Evolutionary conservation across 176 grass and related monocot genomes (phyloP), one percentile per base, ranked within the genome.

Genomic region (Carex kokanica): DNA sequence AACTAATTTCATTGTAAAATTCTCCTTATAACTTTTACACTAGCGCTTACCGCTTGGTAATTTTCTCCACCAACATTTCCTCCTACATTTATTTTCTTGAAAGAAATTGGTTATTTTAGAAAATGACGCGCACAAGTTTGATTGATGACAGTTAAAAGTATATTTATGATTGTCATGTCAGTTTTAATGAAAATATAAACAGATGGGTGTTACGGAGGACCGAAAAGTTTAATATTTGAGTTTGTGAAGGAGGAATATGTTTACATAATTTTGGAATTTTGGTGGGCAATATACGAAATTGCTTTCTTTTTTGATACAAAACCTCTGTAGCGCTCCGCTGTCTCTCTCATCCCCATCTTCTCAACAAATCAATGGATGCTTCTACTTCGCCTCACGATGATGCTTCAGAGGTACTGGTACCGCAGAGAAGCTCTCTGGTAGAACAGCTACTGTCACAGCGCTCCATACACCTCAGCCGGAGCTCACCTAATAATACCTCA

Each of bases 401-500:
- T 13, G 29, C 38, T 21, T 38, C 52, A 8, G 79, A 66, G 79
- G 79, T 66, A 49, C 23, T 82, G 36, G 8, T 65, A 20, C 38
- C 62, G 4, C 59, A 66, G 59, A 66, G 59, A 10, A 64, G 60
- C 31, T 82, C 60, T 62, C 60, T 82, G 3, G 66, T 60, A 18
- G 79, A 82, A 38, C 21, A 17, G 43, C 79, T 82, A 15, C 36
- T 82, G 11, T 60, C 47, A 27, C 79, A 82, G 23, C 59, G 62
- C 38, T 82, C 79, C 59, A 82, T 64, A 0, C 83, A 89, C 45
- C 92, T 98, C 86, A 92, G 81, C 16, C 89, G 95, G 40, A 86
- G 88, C 51, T 78, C 90, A 14, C 66, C 87, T 79, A 98, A 91
- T 78, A 92, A 90, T 86, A 88, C 91, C 60, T 98, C 95, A 57